phyloP scores from a whole-genome alignment of 2,329 filamentous ascomycete species.

The Chrysoporthe puriensis region DNA sequence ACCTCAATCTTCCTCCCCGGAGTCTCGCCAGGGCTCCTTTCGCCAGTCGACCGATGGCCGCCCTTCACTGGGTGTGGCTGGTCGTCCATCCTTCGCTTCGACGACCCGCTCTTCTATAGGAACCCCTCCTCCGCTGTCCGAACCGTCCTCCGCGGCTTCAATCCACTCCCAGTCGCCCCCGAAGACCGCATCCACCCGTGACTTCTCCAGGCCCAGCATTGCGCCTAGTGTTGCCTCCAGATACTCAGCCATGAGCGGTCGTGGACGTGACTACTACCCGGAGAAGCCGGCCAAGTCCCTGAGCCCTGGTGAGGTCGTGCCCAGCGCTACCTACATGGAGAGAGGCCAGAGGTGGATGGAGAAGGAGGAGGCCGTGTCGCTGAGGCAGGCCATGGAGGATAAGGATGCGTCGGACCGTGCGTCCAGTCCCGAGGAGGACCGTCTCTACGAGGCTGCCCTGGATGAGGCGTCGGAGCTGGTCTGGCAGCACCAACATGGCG shows the following conservation, averaged over 20 bases:
- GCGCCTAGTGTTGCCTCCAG: conserved; percentile 54
- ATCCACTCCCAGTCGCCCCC: conserved; percentile 26
- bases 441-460: conserved; percentile 71
- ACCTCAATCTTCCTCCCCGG: conserved; percentile 39
- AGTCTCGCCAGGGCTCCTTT: conserved; percentile 39
- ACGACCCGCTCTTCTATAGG: conserved; percentile 36
- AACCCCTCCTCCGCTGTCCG: conserved; percentile 30
- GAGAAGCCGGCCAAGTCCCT: conserved; percentile 47
- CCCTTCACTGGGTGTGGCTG: conserved; percentile 36
- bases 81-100: conserved; percentile 40
- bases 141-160: conserved; percentile 33
- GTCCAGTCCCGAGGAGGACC: conserved; percentile 58
- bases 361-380: conserved; percentile 72
- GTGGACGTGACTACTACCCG: conserved; percentile 58
- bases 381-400: conserved; percentile 74
- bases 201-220: conserved; percentile 44
- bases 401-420: conserved; percentile 61
- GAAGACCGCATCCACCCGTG: conserved; percentile 30
- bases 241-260: conserved; percentile 50
- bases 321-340: conserved; percentile 72
- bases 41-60: conserved; percentile 38
- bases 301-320: conserved; percentile 64
- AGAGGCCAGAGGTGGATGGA: conserved; percentile 78
- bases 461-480: conserved; percentile 80
- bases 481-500: conserved; percentile 71